Conservation (phyloP, 169 alveolate genomes). For the Plasmodium knowlesi region DNA sequence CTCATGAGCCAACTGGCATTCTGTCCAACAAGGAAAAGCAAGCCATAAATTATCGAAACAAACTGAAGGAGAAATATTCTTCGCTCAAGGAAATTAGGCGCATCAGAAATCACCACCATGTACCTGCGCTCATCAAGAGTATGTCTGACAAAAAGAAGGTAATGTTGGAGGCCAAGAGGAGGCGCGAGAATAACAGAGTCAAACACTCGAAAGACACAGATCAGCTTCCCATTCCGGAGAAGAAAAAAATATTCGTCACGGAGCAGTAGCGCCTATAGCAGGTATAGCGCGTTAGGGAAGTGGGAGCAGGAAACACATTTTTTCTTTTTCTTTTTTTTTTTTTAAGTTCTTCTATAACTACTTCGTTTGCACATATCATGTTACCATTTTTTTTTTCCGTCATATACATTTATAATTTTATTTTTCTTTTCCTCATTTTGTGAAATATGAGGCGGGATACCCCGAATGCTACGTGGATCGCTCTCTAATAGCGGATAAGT, state of each 20-base stretch:
- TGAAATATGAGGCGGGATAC: neutral
- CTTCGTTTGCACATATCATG: neutral
- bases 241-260: conserved; percentile 66
- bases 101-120: conserved; percentile 90
- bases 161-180: conserved; percentile 81
- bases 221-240: conserved; percentile 37
- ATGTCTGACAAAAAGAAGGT: conserved; percentile 80
- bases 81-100: conserved; percentile 89
- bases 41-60: conserved; percentile 89
- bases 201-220: conserved; percentile 46
- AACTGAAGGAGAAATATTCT: conserved; percentile 86
- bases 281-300: neutral
- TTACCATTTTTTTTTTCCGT: neutral
- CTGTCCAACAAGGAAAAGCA: conserved; percentile 84
- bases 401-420: neutral
- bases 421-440: neutral
- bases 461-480: neutral
- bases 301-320: neutral
- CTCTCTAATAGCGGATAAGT: neutral
- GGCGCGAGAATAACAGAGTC: conserved; percentile 79
- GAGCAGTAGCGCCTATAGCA: conserved; percentile 18
- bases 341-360: neutral
- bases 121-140: conserved; percentile 88
- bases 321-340: neutral
- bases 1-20: conserved; percentile 83